Conservation (phyloP, 345 rosid species). For the Acer negundo region DNA sequence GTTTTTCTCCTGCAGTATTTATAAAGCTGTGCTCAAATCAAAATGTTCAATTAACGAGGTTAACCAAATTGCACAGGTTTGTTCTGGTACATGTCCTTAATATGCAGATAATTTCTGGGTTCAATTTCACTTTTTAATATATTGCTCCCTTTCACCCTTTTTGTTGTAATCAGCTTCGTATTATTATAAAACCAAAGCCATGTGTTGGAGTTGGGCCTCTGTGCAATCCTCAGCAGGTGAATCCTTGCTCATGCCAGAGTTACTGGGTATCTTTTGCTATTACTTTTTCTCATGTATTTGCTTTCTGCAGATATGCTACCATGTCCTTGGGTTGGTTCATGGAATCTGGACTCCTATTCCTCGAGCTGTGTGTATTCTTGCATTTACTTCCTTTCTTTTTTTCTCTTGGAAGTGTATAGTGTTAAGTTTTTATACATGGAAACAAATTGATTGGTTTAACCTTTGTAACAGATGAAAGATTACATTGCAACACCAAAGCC, state of each 20-base stretch:
- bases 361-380: slow-evolving; percentile 61
- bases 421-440: slow-evolving; percentile 4
- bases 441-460: slow-evolving; percentile 14
- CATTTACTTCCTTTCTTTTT: slow-evolving; percentile 18
- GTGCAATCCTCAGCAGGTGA: slow-evolving; percentile 91
- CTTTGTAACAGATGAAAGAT: slow-evolving; percentile 77
- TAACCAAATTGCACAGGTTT: slow-evolving; percentile 97
- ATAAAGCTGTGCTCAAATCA: slow-evolving; percentile 81
- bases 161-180: slow-evolving; percentile 69
- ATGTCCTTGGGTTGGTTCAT: slow-evolving; percentile 93
- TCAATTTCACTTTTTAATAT: slow-evolving; percentile 18
- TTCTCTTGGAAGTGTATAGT: slow-evolving; percentile 5
- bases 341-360: slow-evolving; percentile 98
- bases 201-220: slow-evolving; percentile 72
- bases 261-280: slow-evolving; percentile 22
- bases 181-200: slow-evolving; percentile 83
- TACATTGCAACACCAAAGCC: slow-evolving; percentile 99
- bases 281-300: slow-evolving; percentile 27
- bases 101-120: slow-evolving; percentile 18
- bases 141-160: slow-evolving; percentile 29
- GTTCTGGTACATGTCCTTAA: slow-evolving; percentile 31
- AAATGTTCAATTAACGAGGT: slow-evolving; percentile 80
- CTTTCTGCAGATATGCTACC: slow-evolving; percentile 89
- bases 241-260: slow-evolving; percentile 22
- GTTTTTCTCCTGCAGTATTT: slow-evolving; percentile 57